Base-by-base conservation (phyloP, 1,284 basidiomycete genomes). In the Apiotrichum veenhuisii region DNA sequence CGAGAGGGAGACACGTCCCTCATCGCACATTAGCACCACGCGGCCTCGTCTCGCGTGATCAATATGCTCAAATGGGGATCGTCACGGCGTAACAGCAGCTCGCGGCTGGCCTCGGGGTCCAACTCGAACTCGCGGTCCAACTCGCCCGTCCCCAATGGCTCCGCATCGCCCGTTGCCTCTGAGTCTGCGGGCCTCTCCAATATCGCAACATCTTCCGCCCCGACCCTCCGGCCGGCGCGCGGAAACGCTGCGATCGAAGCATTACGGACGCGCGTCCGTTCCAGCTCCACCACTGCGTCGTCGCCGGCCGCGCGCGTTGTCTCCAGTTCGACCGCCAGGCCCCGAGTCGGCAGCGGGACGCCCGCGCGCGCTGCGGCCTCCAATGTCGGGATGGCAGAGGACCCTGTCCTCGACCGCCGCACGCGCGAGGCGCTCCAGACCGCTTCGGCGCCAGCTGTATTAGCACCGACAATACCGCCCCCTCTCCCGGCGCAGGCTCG, bases 21-120 rank as follows among this genome's bases (percentile, higher is more conserved):
- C 44, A 22, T 17, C 43, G 43, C 43, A n/a, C n/a, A n/a, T n/a
- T n/a, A n/a, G n/a, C 30, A 5, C 7, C 30, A 30, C 30, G 30
- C 30, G 30, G 30, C 30, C 30, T 5, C 30, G 5, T 12, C 12
- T 30, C 30, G 30, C 30, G 30, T 30, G 9, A 15, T 15, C 45
- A 36, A n/a, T 17, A 47, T 47, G 45, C 45, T 47, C 11, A 27
- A n/a, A 47, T 47, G 45, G 45, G 45, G 45, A 8, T 45, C 44
- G 4, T n/a, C 18, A 34, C 45, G 45, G 5, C 45, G 45, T 36
- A 47, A 47, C 20, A 47, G 45, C 33, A 27, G 10, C 33, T n/a
- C 41, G 5, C 25, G 23, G 14, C 11, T 10, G 3, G 23, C 8
- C 22, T 43, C 41, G 23, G n/a, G n/a, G n/a, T n/a, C n/a, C n/a